Conservation (phyloP, 306 rosid genomes). For the Cucumis cinereus region DNA sequence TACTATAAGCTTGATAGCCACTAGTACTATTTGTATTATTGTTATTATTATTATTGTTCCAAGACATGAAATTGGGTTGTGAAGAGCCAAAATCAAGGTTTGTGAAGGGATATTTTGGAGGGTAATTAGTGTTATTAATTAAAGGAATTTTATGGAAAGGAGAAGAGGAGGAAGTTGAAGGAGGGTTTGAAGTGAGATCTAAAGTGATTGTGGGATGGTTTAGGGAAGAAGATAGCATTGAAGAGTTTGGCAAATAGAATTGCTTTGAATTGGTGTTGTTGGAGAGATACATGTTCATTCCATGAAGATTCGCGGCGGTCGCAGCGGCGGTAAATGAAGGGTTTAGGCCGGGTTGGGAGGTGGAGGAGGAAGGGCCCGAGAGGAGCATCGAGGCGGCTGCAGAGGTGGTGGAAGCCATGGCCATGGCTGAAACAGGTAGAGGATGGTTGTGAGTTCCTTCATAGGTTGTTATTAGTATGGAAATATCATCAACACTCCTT, state of each 20-base stretch:
- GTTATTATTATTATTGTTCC: conserved; percentile 27
- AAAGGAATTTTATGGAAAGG: conserved; percentile 32
- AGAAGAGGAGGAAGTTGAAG: conserved; percentile 26
- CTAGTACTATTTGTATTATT: too few species aligned
- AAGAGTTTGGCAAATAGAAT: conserved; percentile 45
- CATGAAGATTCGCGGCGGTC: conserved; percentile 22
- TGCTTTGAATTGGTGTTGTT: conserved; percentile 42
- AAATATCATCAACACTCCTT: conserved; percentile 68
- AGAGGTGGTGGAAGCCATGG: conserved; percentile 93
- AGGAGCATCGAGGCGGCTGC: conserved; percentile 86
- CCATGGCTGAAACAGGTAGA: conserved; percentile 74
- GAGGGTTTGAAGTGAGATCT: conserved; percentile 65
- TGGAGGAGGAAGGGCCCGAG: conserved; percentile 65
- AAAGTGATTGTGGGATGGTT: conserved; percentile 69
- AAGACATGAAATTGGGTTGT: conserved; percentile 27
- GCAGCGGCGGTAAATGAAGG: conserved; percentile 2
- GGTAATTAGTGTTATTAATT: background rate
- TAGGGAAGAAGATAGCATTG: conserved; percentile 35
- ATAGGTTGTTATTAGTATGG: conserved; percentile 71
- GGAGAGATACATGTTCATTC: conserved; percentile 40
- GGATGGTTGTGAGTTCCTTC: conserved; percentile 96
- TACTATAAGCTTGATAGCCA: background rate
- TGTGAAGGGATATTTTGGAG: conserved; percentile 35
- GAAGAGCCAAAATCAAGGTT: conserved; percentile 47
- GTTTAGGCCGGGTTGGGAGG: conserved; percentile 15